Conservation (phyloP, 306 rosid species). For the Styphnolobium japonicum region DNA sequence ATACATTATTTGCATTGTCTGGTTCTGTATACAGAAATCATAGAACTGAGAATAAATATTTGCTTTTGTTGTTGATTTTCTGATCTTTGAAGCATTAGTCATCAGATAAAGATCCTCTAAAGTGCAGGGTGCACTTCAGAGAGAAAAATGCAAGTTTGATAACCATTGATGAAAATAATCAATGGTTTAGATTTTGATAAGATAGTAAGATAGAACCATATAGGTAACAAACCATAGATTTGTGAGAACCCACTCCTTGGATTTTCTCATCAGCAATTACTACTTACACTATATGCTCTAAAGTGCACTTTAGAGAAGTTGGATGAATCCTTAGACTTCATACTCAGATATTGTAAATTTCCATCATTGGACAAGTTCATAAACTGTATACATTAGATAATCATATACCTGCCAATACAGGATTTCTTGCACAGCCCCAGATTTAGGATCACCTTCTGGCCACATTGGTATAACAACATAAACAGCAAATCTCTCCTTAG, state of each 20-base stretch:
- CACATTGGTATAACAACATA: conserved; percentile 85
- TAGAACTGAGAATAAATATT: conserved; percentile 8
- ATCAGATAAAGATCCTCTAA: not conserved
- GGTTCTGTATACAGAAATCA: conserved; percentile 51
- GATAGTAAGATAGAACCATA: conserved; percentile 15
- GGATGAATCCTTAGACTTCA: conserved; percentile 4
- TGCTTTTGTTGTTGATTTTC: not conserved
- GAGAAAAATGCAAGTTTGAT: not conserved
- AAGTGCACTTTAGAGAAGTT: conserved; percentile 1
- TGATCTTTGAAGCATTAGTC: conserved; percentile 11
- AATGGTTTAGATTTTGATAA: not conserved
- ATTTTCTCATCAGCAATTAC: conserved; percentile 18
- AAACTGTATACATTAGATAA: conserved; percentile 16
- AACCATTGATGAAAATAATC: not conserved
- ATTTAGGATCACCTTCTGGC: conserved; percentile 96
- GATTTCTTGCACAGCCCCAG: conserved; percentile 85
- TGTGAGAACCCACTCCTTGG: conserved; percentile 15
- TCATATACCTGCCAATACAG: conserved; percentile 91
- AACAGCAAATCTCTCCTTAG: conserved; percentile 87
- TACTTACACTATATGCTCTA: not conserved
- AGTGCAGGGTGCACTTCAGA: not conserved
- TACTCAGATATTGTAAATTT: not conserved
- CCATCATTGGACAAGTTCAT: conserved; percentile 9
- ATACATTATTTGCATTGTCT: conserved; percentile 91
- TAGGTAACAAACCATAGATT: not conserved